phyloP scores from a whole-genome alignment of 768 basidiomycete species.

The Rhodotorula diobovata region DNA sequence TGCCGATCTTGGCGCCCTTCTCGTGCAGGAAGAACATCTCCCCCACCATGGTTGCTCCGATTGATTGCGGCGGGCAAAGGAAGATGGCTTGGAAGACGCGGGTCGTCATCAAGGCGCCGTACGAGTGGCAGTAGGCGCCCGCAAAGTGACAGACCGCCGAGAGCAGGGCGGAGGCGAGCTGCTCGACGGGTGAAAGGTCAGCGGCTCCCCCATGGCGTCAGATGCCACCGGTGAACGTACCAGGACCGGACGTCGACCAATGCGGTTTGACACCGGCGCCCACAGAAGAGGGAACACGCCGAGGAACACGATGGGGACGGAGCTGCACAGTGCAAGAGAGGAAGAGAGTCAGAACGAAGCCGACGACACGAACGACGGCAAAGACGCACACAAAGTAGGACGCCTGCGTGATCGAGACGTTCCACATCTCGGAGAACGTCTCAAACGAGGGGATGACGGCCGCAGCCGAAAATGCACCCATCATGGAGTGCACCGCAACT shows the following conservation, averaged over 20 bases:
- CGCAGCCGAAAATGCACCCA: slow-evolving; percentile 35
- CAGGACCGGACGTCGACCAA: slow-evolving; percentile 34
- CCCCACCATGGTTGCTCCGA: slow-evolving; percentile 25
- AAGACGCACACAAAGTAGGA: slow-evolving; percentile 12
- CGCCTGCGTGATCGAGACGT: slow-evolving; percentile 21
- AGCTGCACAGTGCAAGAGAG: not conserved
- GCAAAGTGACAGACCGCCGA: slow-evolving; percentile 25
- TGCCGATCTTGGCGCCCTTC: slow-evolving; percentile 22
- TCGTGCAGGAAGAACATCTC: slow-evolving; percentile 41
- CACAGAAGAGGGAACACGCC: slow-evolving; percentile 28
- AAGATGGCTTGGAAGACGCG: slow-evolving; percentile 36
- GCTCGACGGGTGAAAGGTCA: no score
- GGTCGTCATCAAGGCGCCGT: slow-evolving; percentile 32
- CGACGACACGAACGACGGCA: not conserved
- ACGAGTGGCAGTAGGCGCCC: slow-evolving; percentile 23
- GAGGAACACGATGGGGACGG: slow-evolving; percentile 22
- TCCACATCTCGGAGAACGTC: slow-evolving; percentile 12
- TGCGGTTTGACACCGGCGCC: slow-evolving; percentile 22
- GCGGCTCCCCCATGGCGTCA: no score
- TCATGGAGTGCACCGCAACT: slow-evolving; percentile 24
- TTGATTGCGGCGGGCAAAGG: slow-evolving; percentile 15
- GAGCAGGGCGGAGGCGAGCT: slow-evolving; percentile 19
- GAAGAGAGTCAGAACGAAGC: not conserved
- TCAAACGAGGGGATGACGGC: slow-evolving; percentile 32
- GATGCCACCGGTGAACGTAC: not conserved